These are phyloP conservation scores for Camellia granthamiana DNA, from an alignment of 148 eudicot species.

Conservation along the genomic window DNA sequence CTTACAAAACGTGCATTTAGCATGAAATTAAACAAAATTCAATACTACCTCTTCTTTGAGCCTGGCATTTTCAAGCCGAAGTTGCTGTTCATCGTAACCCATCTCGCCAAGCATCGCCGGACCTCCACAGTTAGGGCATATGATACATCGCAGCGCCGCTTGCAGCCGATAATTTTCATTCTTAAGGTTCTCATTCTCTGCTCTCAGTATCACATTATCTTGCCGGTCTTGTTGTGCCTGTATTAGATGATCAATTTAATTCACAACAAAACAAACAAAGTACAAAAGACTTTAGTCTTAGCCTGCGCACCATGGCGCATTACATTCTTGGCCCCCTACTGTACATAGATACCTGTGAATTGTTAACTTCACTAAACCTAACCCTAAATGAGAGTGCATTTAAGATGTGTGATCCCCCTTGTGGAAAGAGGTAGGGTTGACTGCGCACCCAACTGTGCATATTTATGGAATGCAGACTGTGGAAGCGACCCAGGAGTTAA, in stretches of 20 bases:
- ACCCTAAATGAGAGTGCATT: conserved; percentile 22
- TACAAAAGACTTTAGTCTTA: neutral
- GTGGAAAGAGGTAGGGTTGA: conserved; percentile 30
- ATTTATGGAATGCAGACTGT: conserved; percentile 31
- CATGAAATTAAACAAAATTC: neutral
- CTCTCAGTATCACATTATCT: conserved; percentile 71
- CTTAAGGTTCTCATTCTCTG: conserved; percentile 83
- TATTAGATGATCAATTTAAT: neutral
- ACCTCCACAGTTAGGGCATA: conserved; percentile 90
- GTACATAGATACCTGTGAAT: neutral
- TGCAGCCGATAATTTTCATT: conserved; percentile 77
- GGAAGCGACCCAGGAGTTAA: conserved; percentile 33
- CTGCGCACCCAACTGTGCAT: conserved; percentile 31
- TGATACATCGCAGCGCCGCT: conserved; percentile 63
- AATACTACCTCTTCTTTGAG: conserved; percentile 86
- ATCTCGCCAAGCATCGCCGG: conserved; percentile 73
- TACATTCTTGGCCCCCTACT: neutral
- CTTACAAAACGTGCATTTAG: no score
- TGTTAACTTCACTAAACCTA: neutral
- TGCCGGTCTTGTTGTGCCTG: conserved; percentile 96
- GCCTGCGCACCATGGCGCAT: conserved; percentile 11
- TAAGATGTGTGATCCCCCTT: conserved; percentile 16
- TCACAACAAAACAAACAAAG: neutral
- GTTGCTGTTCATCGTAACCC: conserved; percentile 79
- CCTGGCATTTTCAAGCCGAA: conserved; percentile 76